Conservation (phyloP, 2,329 filamentous ascomycete species). For the Aspergillus nomiae region DNA sequence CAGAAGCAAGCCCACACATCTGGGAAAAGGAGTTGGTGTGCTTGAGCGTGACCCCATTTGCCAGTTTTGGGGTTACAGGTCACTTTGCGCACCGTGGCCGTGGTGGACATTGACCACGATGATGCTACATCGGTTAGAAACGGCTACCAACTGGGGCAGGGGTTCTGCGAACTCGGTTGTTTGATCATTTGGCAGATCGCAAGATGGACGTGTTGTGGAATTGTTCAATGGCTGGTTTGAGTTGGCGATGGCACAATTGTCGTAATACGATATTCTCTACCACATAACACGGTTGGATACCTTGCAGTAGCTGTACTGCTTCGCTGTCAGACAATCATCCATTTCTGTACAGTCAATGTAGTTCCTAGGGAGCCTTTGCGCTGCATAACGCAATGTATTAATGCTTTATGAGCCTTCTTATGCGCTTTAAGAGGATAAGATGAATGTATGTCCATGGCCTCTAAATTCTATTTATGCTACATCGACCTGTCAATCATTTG, state of each 20-base stretch:
- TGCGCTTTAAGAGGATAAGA: not conserved
- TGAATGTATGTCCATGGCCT: not conserved
- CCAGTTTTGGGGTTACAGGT: not conserved
- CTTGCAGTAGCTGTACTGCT: not conserved
- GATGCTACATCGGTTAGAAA: not conserved
- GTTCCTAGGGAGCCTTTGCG: not conserved
- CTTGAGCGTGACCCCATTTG: not conserved
- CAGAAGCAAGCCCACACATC: not conserved
- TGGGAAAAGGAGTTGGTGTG: not conserved
- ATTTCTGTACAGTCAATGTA: not conserved
- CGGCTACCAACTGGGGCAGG: not conserved
- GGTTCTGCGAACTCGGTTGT: not conserved
- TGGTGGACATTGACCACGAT: not conserved
- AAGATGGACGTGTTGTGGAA: not conserved
- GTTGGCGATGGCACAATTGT: not conserved
- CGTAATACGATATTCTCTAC: not conserved
- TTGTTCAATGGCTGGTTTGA: not conserved
- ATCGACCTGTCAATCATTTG: slow-evolving; percentile 4
- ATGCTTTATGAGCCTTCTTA: not conserved
- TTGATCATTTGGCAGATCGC: not conserved
- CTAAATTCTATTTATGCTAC: slow-evolving; percentile 9
- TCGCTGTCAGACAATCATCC: not conserved
- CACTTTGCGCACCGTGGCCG: not conserved
- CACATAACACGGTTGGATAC: not conserved
- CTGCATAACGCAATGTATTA: not conserved